Percentiles rank a stretch among this genome's conserved stretches.
Conservation (phyloP, 805 yeast species). For the Cyberlindnera samutprakarnensis region DNA sequence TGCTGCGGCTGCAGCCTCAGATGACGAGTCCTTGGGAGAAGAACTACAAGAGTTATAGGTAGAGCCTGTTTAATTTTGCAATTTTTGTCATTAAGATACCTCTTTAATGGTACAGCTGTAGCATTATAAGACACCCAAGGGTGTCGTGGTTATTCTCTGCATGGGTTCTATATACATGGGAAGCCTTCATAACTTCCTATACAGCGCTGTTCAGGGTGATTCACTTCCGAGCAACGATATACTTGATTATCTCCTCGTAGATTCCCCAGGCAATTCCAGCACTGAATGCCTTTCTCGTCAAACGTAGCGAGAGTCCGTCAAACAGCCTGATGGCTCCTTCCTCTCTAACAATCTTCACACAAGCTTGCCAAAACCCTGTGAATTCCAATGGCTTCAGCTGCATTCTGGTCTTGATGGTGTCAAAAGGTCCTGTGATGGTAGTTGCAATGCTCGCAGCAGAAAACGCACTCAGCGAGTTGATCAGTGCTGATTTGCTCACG, state of each 20-base stretch:
- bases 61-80: too few species aligned
- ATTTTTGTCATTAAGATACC: too few species aligned
- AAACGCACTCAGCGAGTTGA: conserved; percentile 74
- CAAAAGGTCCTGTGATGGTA: conserved; percentile 88
- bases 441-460: conserved; percentile 76
- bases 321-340: conserved; percentile 56
- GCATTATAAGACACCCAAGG: too few species aligned
- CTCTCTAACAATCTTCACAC: conserved; percentile 28
- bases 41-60: too few species aligned
- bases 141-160: too few species aligned
- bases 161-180: too few species aligned
- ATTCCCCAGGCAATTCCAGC: conserved; percentile 98
- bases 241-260: conserved; percentile 75
- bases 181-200: too few species aligned
- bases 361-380: conserved; percentile 34
- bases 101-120: too few species aligned
- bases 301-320: conserved; percentile 75
- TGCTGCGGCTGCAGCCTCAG: too few species aligned
- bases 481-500: conserved; percentile 39
- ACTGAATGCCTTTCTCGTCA: conserved; percentile 79
- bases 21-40: too few species aligned
- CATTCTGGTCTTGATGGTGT: conserved; percentile 86
- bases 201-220: neutral
- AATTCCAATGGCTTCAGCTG: conserved; percentile 57
- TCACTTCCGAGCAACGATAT: conserved; percentile 4